phyloP scores from a whole-genome alignment of 257 asterid species.

The Solanum arcanum region DNA sequence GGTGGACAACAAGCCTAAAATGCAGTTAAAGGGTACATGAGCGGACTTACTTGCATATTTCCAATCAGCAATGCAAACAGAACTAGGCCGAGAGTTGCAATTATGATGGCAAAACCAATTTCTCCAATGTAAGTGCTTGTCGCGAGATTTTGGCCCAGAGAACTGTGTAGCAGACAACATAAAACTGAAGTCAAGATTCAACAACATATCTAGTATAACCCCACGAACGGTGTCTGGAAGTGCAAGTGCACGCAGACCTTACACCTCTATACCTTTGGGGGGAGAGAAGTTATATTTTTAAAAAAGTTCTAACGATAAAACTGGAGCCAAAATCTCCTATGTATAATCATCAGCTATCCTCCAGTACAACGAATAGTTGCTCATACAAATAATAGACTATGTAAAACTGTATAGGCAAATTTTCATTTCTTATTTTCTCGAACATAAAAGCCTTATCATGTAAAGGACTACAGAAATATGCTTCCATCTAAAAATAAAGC shows the following conservation, averaged over 20 bases:
- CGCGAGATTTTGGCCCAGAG: conserved; percentile 76
- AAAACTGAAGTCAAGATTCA: background rate
- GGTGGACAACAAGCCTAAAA: background rate
- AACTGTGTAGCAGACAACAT: conserved; percentile 34
- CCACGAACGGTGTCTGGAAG: background rate
- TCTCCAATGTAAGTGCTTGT: conserved; percentile 80
- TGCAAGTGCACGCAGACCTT: background rate
- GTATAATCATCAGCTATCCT: too few relatives aligned
- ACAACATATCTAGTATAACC: background rate
- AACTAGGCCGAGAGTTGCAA: conserved; percentile 73
- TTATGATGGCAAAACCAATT: conserved; percentile 62
- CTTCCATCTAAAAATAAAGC: background rate
- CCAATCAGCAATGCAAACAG: conserved; percentile 91
- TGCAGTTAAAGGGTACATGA: background rate
- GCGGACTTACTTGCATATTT: conserved; percentile 73
- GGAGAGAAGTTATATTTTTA: background rate
- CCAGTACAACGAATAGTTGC: too few relatives aligned
- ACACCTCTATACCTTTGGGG: background rate
- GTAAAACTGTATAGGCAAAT: background rate
- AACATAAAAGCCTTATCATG: background rate
- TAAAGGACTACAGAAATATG: background rate
- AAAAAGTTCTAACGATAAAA: too few relatives aligned
- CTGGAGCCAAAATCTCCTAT: too few relatives aligned
- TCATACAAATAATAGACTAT: too few relatives aligned
- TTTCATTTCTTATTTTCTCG: background rate